These are phyloP conservation scores for Globisporangium mamillatum DNA, from an alignment of 352 stramenopile genomes.

Conservation along the genomic window DNA sequence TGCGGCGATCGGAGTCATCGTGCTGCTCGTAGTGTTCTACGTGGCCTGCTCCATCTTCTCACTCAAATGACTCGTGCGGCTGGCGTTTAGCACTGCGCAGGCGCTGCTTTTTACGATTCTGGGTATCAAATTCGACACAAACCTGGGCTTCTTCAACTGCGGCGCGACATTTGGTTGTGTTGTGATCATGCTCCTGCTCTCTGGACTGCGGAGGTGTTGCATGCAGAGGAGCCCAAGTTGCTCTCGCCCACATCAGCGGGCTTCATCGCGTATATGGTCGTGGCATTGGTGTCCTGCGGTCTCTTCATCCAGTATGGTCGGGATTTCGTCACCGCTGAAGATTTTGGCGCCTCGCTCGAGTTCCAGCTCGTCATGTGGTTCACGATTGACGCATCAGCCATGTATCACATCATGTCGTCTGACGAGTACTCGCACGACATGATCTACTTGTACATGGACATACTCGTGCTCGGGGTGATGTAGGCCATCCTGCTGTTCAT, in stretches of 20 bases:
- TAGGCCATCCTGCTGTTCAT: no score
- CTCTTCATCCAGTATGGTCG: constrained; percentile 28
- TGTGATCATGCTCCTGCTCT: constrained; percentile 37
- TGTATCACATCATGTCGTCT: constrained; percentile 33
- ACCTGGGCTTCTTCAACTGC: constrained; percentile 42
- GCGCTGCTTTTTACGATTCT: constrained; percentile 38
- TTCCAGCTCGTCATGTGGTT: constrained; percentile 57
- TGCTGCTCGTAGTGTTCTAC: constrained; percentile 5
- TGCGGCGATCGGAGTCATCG: background rate
- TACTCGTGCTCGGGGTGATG: background rate
- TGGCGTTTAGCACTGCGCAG: constrained; percentile 35
- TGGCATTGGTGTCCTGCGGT: constrained; percentile 21
- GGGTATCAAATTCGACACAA: constrained; percentile 29
- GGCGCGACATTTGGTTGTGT: constrained; percentile 41
- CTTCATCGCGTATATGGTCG: constrained; percentile 28
- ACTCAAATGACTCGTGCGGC: constrained; percentile 17
- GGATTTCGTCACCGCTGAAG: constrained; percentile 28
- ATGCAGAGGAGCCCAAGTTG: constrained; percentile 17
- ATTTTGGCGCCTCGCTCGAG: constrained; percentile 35
- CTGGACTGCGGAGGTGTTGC: constrained; percentile 16
- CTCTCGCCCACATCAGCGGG: constrained; percentile 30
- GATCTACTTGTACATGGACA: no score
- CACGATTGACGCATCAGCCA: constrained; percentile 44
- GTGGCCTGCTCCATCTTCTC: background rate
- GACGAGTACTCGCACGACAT: no score